A percentile compares a stretch with the other conserved stretches of the same genome.
phyloP scores from a whole-genome alignment of 257 asterid genomes.

The Primulina tabacum region DNA sequence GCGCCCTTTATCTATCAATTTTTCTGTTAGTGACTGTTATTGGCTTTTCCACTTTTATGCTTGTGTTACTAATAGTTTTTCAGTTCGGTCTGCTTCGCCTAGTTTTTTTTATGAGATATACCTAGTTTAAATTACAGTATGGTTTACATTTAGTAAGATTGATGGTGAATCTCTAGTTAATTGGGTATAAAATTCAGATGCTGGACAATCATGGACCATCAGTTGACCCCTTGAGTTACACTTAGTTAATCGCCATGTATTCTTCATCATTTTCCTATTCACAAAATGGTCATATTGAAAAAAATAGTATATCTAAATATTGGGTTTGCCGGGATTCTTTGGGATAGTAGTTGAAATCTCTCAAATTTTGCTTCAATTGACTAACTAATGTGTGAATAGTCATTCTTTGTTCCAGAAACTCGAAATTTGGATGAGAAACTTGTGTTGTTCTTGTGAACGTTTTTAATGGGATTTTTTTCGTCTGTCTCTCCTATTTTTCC shows the following conservation, averaged over 20 bases:
- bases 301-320: not conserved
- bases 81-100: slow-evolving; percentile 3
- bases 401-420: slow-evolving; percentile 11
- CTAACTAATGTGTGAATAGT: not conserved
- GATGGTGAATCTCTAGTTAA: slow-evolving; percentile 2
- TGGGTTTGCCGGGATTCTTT: not conserved
- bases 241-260: not conserved
- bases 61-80: slow-evolving; percentile 4
- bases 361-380: not conserved
- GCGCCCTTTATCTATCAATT: slow-evolving; percentile 28
- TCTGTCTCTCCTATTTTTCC: not conserved
- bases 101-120: not conserved
- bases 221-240: not conserved
- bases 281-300: too few species aligned
- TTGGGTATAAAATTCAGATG: slow-evolving; percentile 13
- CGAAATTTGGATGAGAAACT: not conserved
- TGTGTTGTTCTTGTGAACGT: not conserved
- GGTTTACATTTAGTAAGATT: not conserved
- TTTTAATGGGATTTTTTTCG: not conserved
- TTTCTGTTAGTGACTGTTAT: slow-evolving; percentile 32
- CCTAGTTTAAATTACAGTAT: not conserved
- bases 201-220: not conserved
- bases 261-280: not conserved
- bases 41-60: slow-evolving; percentile 7
- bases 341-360: slow-evolving; percentile 5